Evolutionary conservation across 2,329 filamentous ascomycete genomes (phyloP).

Genomic region (Laburnicola sp.): DNA sequence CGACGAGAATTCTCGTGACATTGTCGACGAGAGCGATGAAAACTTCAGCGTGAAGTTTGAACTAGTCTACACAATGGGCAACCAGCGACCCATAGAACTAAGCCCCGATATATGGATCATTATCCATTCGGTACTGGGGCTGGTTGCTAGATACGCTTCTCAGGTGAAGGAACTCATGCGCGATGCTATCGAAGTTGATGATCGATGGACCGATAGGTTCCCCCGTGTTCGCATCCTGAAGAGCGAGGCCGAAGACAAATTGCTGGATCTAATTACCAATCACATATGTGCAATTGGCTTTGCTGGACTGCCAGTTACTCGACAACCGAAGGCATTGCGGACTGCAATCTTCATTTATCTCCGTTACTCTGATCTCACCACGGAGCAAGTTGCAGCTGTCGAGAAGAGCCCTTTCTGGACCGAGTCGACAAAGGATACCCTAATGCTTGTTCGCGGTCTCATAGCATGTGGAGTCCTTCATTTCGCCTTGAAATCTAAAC

Average conservation of each 20-base stretch:
- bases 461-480: slow-evolving; percentile 59
- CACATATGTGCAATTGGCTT: slow-evolving; percentile 53
- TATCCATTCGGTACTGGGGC: slow-evolving; percentile 57
- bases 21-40: slow-evolving; percentile 69
- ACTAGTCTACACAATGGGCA: slow-evolving; percentile 65
- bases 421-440: slow-evolving; percentile 31
- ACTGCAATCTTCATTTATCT: slow-evolving; percentile 53
- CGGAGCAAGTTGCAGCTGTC: slow-evolving; percentile 30
- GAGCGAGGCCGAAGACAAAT: slow-evolving; percentile 36
- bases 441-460: slow-evolving; percentile 60
- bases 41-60: slow-evolving; percentile 65
- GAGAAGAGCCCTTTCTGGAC: slow-evolving; percentile 44
- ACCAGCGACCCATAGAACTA: slow-evolving; percentile 55
- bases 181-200: slow-evolving; percentile 50
- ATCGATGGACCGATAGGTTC: slow-evolving; percentile 43
- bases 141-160: slow-evolving; percentile 45
- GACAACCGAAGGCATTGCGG: slow-evolving; percentile 37
- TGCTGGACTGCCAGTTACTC: slow-evolving; percentile 49
- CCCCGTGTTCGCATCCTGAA: slow-evolving; percentile 56
- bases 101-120: slow-evolving; percentile 60
- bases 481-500: slow-evolving; percentile 60
- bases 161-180: slow-evolving; percentile 40
- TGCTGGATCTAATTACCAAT: slow-evolving; percentile 30
- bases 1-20: slow-evolving; percentile 53
- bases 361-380: slow-evolving; percentile 35